Base-by-base conservation (phyloP, 495 filamentous ascomycete genomes). In the Neurospora tetraspora region DNA sequence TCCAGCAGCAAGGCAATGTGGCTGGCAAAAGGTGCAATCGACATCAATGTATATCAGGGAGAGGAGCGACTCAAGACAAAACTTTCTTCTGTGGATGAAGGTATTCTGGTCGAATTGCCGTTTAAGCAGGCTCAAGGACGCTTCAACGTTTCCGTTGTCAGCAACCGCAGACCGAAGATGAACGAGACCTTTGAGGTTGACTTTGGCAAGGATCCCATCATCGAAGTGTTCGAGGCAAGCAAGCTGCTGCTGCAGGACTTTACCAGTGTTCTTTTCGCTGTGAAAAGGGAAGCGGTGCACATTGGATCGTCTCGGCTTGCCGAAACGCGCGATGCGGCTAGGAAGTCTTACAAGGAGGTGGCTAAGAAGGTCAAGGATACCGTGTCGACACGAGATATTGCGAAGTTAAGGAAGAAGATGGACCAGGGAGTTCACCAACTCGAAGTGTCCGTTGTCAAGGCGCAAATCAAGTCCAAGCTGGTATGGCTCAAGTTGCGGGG, bases 401-500 rank as follows among this genome's bases (percentile, higher is more conserved):
- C 74, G 20, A 79, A 74, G 38, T 69, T 79, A 3, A 75, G 72
- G 5, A 72, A 79, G 36, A 69, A 79, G 12, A 27, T 82, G n/a
- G 76, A 79, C 3, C 78, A 80, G 10, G 76, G 81, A 38, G 72
- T 78, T 31, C 71, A 79, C 40, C 34, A 65, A 36, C 53, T 65
- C 27, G 53, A 65, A 18, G 53, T 83, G 37, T 76, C 78, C 4
- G 45, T 86, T 38, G 78, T 85, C 69, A 80, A 79, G 31, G 83
- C 83, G 34, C 85, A 84, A 69, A 76, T 86, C 14, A 71, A 74
- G 20, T 85, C 85, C 39, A 83, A 78, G 76, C 81, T 86, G n/a
- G 82, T 79, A 79, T 86, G 85, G 85, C 77, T 86, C 39, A 81
- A 77, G 74, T 5, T 83, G 45, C 82, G 77, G 69, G 83, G 84